These are phyloP conservation scores for Phytomonas serpens DNA, from an alignment of 208 protist species.

Conservation along the genomic window DNA sequence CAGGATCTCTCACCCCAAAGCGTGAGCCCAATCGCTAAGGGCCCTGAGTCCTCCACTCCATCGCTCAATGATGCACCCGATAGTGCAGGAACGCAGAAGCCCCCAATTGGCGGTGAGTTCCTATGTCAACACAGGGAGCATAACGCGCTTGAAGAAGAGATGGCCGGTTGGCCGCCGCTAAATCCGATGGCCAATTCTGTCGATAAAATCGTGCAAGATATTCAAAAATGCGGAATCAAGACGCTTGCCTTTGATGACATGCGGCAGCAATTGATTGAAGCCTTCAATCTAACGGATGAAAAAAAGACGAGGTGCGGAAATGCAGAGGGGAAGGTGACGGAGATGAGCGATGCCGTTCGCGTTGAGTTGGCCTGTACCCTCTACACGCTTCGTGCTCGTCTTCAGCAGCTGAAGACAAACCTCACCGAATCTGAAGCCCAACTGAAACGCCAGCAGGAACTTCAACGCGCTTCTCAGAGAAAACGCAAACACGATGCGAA, in stretches of 20 bases:
- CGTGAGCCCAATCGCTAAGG: not conserved
- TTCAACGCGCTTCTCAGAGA: not conserved
- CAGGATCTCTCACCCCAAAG: not conserved
- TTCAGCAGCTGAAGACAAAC: slow-evolving; percentile 22
- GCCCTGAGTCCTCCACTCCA: not conserved
- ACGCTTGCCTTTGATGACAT: slow-evolving; percentile 45
- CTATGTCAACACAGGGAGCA: not conserved
- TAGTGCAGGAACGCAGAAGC: not conserved
- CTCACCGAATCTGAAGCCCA: slow-evolving; percentile 22
- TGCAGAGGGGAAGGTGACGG: not conserved
- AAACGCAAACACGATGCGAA: not conserved
- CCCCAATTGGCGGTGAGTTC: not conserved
- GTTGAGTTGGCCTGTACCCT: slow-evolving; percentile 51
- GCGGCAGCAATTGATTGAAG: slow-evolving; percentile 40
- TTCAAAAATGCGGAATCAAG: slow-evolving; percentile 38
- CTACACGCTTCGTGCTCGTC: slow-evolving; percentile 39
- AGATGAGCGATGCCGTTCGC: not conserved
- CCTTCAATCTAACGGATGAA: slow-evolving; percentile 12
- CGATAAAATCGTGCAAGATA: not conserved
- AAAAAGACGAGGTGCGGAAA: not conserved
- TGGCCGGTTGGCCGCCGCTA: not conserved
- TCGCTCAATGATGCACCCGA: not conserved
- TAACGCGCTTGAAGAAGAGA: not conserved
- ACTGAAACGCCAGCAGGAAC: slow-evolving; percentile 15
- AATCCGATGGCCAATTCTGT: not conserved